These are phyloP conservation scores for Acacia pycnantha DNA, from an alignment of 331 rosid genomes.

Conservation along the genomic window DNA sequence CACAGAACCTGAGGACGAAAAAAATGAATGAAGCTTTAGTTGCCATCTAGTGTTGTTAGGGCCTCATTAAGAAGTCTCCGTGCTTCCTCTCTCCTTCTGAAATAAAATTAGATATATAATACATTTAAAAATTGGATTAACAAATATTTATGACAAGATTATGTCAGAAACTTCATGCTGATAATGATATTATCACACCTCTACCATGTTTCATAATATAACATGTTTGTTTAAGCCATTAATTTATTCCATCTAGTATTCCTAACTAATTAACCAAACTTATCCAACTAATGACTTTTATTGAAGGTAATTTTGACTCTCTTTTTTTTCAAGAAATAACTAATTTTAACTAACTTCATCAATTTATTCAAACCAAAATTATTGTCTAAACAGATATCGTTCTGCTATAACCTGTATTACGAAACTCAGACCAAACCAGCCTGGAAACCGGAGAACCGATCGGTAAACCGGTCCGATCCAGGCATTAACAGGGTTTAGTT, in stretches of 20 bases:
- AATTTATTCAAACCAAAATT: not conserved
- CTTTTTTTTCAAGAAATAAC: no score
- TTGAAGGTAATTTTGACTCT: no score
- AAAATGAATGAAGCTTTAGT: constrained; percentile 24
- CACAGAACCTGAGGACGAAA: not conserved
- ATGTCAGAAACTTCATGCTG: not conserved
- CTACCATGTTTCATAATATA: no score
- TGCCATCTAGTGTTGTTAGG: constrained; percentile 63
- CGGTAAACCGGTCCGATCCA: no score
- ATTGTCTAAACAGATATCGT: not conserved
- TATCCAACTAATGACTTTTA: no score
- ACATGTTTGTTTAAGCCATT: no score
- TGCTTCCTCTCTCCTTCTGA: constrained; percentile 91
- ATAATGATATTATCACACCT: not conserved
- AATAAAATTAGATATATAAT: not conserved
- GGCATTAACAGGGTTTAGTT: no score
- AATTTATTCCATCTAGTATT: no score
- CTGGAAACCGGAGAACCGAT: no score
- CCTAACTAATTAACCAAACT: no score
- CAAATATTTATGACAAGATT: constrained; percentile 11
- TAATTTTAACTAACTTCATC: no score
- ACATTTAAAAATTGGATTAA: not conserved
- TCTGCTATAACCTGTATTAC: not conserved
- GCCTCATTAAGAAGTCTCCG: constrained; percentile 75
- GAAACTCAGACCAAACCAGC: no score